Evolutionary conservation across 148 eudicot genomes (phyloP).

Genomic region (Persicaria tinctoria): DNA sequence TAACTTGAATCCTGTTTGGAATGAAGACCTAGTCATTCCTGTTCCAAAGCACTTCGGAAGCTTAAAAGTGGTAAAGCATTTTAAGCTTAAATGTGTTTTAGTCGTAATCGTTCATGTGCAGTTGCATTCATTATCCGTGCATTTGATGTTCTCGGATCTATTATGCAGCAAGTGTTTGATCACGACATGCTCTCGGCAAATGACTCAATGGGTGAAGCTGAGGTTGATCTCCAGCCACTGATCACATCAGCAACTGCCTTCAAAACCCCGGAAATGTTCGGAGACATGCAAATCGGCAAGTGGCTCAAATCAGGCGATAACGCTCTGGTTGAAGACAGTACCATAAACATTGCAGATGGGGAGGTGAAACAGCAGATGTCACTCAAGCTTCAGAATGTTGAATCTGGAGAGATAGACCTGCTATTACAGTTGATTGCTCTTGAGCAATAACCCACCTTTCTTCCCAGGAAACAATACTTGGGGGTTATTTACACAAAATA

Average conservation of each 20-base stretch:
- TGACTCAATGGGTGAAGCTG: constrained; percentile 95
- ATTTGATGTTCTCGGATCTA: not conserved
- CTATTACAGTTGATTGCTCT: constrained; percentile 84
- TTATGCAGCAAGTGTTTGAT: constrained; percentile 69
- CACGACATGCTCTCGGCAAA: constrained; percentile 89
- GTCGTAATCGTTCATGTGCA: too few species aligned
- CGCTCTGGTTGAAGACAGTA: constrained; percentile 70
- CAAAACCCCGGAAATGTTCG: constrained; percentile 73
- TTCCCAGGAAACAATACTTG: too few species aligned
- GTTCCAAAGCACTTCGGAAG: constrained; percentile 72
- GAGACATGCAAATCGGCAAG: constrained; percentile 90
- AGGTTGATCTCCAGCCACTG: constrained; percentile 82
- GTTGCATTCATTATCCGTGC: not conserved
- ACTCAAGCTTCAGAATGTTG: constrained; percentile 82
- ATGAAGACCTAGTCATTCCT: constrained; percentile 84
- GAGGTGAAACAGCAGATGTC: constrained; percentile 52
- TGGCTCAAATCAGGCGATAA: constrained; percentile 84
- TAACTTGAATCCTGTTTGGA: constrained; percentile 90
- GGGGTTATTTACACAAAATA: too few species aligned
- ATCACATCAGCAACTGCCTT: constrained; percentile 86
- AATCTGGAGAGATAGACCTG: constrained; percentile 65
- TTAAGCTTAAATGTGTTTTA: too few species aligned
- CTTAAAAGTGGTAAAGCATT: constrained; percentile 52
- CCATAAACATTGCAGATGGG: constrained; percentile 62
- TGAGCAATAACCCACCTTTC: constrained; percentile 30